Evolutionary conservation across 2,329 filamentous ascomycete genomes (phyloP).

Genomic region (Nemania diffusa): DNA sequence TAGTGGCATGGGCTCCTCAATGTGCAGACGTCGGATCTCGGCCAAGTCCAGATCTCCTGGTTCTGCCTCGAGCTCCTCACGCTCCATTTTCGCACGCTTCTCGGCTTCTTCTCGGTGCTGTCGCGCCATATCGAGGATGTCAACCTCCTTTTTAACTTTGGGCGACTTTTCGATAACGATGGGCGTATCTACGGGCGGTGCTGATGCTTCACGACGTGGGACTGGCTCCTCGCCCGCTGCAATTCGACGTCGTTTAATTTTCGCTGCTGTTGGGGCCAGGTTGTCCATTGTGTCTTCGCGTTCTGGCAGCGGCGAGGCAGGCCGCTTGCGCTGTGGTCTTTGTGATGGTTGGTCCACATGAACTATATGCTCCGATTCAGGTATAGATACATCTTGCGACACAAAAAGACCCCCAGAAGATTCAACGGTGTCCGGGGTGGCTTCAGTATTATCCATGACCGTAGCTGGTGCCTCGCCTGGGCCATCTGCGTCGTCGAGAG

Average conservation of each 20-base stretch:
- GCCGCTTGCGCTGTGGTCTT: constrained; percentile 58
- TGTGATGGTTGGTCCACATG: constrained; percentile 29
- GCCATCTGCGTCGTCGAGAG: constrained; percentile 38
- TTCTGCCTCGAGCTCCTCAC: constrained; percentile 62
- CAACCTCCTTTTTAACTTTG: constrained; percentile 67
- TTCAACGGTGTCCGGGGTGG: constrained; percentile 41
- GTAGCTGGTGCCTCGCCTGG: constrained; percentile 49
- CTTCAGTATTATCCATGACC: constrained; percentile 16
- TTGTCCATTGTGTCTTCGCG: constrained; percentile 72
- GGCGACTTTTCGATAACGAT: constrained; percentile 54
- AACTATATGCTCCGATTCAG: constrained; percentile 41
- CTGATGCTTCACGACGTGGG: constrained; percentile 48
- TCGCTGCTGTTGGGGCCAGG: constrained; percentile 79
- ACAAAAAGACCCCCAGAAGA: constrained; percentile 65
- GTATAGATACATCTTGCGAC: constrained; percentile 57
- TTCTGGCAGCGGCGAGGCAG: constrained; percentile 54
- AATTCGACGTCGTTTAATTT: constrained; percentile 80
- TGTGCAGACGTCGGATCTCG: constrained; percentile 76
- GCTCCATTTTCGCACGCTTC: constrained; percentile 66
- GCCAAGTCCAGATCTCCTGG: constrained; percentile 75
- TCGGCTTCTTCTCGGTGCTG: constrained; percentile 73
- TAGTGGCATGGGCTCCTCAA: constrained; percentile 81
- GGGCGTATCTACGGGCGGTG: constrained; percentile 41
- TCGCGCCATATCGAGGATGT: constrained; percentile 74
- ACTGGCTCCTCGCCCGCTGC: constrained; percentile 64